A percentile compares a stretch with the other conserved stretches of the same genome.
Evolutionary conservation across 1,139 yeast species (phyloP).

Genomic region (Scheffersomyces titani): DNA sequence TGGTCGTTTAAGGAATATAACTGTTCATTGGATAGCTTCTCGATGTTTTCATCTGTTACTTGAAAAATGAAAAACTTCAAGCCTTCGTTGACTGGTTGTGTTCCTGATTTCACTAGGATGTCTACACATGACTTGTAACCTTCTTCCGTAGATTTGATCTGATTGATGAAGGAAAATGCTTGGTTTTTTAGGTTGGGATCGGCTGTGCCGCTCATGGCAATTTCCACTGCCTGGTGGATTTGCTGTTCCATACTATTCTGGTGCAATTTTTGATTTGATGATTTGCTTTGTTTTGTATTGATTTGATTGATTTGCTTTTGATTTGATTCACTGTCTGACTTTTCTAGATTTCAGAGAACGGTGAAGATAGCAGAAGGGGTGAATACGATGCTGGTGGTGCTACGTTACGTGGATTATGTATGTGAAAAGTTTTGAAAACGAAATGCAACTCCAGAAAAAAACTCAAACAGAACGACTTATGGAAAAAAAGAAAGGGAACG

Average conservation of each 20-base stretch:
- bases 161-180: constrained; percentile 79
- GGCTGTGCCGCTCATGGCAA: constrained; percentile 80
- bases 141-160: constrained; percentile 70
- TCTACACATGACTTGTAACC: constrained; percentile 81
- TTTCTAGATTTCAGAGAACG: neutral
- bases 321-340: neutral
- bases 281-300: neutral
- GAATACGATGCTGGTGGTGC: neutral
- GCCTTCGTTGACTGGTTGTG: constrained; percentile 43
- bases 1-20: constrained; percentile 43
- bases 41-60: constrained; percentile 69
- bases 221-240: constrained; percentile 89
- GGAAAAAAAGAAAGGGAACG: neutral
- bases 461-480: neutral
- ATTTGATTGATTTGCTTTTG: neutral
- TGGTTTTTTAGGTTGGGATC: constrained; percentile 72
- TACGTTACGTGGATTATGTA: neutral
- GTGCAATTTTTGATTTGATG: neutral
- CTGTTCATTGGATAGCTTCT: constrained; percentile 49
- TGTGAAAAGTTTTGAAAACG: neutral
- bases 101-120: constrained; percentile 43
- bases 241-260: constrained; percentile 65
- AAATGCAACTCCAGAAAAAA: neutral
- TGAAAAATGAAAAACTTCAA: constrained; percentile 79
- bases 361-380: neutral